A percentile compares a stretch with the other conserved stretches of the same genome.
Evolutionary conservation across 2,329 filamentous ascomycete species (phyloP).

Genomic region (Botrytis sinoallii): DNA sequence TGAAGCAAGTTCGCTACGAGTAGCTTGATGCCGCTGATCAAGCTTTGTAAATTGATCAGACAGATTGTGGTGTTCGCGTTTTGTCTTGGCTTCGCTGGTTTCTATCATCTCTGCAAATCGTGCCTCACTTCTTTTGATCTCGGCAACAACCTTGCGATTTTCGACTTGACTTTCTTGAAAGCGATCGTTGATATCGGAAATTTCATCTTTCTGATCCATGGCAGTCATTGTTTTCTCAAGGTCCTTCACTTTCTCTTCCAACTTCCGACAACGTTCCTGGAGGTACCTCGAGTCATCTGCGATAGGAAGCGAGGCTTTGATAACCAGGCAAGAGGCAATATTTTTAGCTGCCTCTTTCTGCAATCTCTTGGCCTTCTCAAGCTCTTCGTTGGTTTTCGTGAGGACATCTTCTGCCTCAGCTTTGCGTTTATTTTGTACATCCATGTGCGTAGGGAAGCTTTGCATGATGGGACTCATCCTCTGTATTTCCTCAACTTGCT

Average conservation of each 20-base stretch:
- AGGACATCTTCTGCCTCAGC: background rate
- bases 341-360: background rate
- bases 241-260: background rate
- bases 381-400: background rate
- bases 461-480: background rate
- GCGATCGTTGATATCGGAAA: background rate
- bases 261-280: background rate
- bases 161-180: background rate
- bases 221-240: background rate
- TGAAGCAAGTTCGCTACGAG: background rate
- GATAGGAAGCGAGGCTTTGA: background rate
- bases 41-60: background rate
- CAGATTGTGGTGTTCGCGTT: background rate
- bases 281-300: background rate
- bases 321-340: background rate
- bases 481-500: background rate
- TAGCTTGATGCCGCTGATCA: constrained; percentile 2
- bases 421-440: background rate
- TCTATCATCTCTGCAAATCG: background rate
- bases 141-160: background rate
- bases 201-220: background rate
- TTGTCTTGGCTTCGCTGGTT: background rate
- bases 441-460: background rate
- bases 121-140: background rate
- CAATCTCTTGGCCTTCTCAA: background rate